Conservation (phyloP, 2,329 filamentous ascomycete genomes). For the Ophiostoma sp. region DNA sequence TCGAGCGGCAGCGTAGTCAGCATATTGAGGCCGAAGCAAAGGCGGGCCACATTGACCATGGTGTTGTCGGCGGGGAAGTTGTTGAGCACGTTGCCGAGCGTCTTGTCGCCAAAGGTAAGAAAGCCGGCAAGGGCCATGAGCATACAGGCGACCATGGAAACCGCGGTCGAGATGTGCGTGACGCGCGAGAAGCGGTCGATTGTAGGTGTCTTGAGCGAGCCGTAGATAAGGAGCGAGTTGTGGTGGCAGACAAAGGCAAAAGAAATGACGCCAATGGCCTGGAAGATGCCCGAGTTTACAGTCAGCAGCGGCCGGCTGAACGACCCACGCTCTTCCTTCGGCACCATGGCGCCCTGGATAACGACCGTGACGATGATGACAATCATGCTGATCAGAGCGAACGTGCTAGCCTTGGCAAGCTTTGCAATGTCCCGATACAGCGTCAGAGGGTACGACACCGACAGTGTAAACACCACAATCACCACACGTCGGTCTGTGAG, state of each 20-base stretch:
- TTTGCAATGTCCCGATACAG: slow-evolving; percentile 97
- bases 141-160: slow-evolving; percentile 91
- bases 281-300: slow-evolving; percentile 87
- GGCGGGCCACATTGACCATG: slow-evolving; percentile 90
- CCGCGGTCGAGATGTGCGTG: slow-evolving; percentile 87
- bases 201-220: slow-evolving; percentile 88
- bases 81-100: slow-evolving; percentile 93
- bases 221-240: slow-evolving; percentile 96
- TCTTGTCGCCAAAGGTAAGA: slow-evolving; percentile 88
- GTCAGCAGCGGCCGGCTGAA: slow-evolving; percentile 69
- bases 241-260: slow-evolving; percentile 84
- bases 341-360: slow-evolving; percentile 75
- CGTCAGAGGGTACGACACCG: slow-evolving; percentile 86
- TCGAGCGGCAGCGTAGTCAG: slow-evolving; percentile 94
- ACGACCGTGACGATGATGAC: slow-evolving; percentile 87
- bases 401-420: slow-evolving; percentile 92
- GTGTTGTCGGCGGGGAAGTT: slow-evolving; percentile 90
- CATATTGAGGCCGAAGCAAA: slow-evolving; percentile 99
- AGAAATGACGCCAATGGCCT: slow-evolving; percentile 96
- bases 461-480: slow-evolving; percentile 84
- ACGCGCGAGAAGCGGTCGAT: slow-evolving; percentile 92
- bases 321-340: slow-evolving; percentile 68
- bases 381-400: slow-evolving; percentile 90
- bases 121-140: slow-evolving; percentile 86
- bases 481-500: slow-evolving; percentile 78